Evolutionary conservation across 2,329 filamentous ascomycete species (phyloP).

Genomic region (Diaporthe vexans): DNA sequence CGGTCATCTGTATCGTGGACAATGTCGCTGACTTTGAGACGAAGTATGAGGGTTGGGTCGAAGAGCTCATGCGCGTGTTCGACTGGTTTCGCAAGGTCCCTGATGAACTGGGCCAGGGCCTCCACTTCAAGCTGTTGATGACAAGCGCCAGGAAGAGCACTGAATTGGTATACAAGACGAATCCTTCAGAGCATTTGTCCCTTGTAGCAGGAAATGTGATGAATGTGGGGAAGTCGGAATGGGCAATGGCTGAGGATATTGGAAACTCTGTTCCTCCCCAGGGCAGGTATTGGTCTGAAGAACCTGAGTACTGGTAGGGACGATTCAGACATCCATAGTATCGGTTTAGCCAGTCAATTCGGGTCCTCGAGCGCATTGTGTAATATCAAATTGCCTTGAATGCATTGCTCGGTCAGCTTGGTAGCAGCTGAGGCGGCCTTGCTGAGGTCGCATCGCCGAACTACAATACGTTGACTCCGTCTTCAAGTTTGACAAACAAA

Average conservation of each 20-base stretch:
- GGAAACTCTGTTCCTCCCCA: neutral
- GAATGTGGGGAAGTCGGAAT: constrained; percentile 1
- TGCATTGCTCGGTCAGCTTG: no score
- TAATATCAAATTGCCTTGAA: no score
- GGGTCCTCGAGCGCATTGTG: no score
- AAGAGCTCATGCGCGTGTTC: neutral
- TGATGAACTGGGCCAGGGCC: neutral
- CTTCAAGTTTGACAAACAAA: no score
- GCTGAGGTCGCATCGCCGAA: no score
- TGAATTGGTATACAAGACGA: neutral
- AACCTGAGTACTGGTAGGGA: no score
- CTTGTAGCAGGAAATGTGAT: constrained; percentile 9
- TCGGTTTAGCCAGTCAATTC: neutral
- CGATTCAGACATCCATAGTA: neutral
- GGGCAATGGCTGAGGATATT: constrained; percentile 1
- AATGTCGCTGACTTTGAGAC: no score
- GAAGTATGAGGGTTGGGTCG: no score
- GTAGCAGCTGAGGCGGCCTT: no score
- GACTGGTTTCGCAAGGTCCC: neutral
- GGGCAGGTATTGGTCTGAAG: neutral
- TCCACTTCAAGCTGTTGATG: constrained; percentile 16
- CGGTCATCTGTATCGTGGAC: no score
- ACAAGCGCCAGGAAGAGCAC: constrained; percentile 29
- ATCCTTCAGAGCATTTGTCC: constrained; percentile 1
- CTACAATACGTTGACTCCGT: no score